Conservation (phyloP, 2,329 filamentous ascomycete species). For the Tolypocladium tropicale region DNA sequence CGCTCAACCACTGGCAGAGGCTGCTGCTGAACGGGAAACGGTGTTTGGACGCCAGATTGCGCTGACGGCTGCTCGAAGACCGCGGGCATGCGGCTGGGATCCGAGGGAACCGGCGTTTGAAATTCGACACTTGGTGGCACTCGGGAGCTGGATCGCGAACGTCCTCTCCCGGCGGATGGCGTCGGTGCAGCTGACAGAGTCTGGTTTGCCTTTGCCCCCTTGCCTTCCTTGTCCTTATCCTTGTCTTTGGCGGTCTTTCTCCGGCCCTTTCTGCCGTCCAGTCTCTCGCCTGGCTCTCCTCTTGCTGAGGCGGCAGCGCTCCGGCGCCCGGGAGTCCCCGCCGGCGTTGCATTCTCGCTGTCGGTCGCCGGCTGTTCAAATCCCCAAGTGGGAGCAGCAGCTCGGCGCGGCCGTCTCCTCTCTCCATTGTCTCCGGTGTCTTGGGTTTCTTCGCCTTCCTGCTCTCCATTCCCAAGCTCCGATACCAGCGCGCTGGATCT, state of each 20-base stretch:
- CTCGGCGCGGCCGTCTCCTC: slow-evolving; percentile 49
- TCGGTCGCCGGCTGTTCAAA: slow-evolving; percentile 50
- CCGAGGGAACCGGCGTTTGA: slow-evolving; percentile 26
- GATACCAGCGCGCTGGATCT: slow-evolving; percentile 55
- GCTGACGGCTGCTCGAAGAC: slow-evolving; percentile 33
- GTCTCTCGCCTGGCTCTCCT: slow-evolving; percentile 36
- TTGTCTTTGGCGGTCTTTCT: slow-evolving; percentile 30
- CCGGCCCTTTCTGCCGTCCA: slow-evolving; percentile 25
- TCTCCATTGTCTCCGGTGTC: slow-evolving; percentile 51
- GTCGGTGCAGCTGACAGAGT: slow-evolving; percentile 36
- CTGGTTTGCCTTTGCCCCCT: slow-evolving; percentile 28
- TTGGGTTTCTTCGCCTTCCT: slow-evolving; percentile 43
- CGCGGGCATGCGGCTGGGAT: slow-evolving; percentile 27
- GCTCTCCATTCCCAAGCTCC: slow-evolving; percentile 51
- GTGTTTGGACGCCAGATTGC: slow-evolving; percentile 28
- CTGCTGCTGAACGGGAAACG: slow-evolving; percentile 23
- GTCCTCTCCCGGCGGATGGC: slow-evolving; percentile 29
- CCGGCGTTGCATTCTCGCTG: slow-evolving; percentile 47
- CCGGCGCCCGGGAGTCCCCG: slow-evolving; percentile 46
- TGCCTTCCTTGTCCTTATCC: slow-evolving; percentile 33
- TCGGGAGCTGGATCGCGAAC: slow-evolving; percentile 46
- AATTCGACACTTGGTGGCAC: slow-evolving; percentile 32
- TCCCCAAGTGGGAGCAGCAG: slow-evolving; percentile 62
- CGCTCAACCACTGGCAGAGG: slow-evolving; percentile 22
- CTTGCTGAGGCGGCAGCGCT: slow-evolving; percentile 28